phyloP scores from a whole-genome alignment of 2,329 filamentous ascomycete species.

The Fusarium sp. region DNA sequence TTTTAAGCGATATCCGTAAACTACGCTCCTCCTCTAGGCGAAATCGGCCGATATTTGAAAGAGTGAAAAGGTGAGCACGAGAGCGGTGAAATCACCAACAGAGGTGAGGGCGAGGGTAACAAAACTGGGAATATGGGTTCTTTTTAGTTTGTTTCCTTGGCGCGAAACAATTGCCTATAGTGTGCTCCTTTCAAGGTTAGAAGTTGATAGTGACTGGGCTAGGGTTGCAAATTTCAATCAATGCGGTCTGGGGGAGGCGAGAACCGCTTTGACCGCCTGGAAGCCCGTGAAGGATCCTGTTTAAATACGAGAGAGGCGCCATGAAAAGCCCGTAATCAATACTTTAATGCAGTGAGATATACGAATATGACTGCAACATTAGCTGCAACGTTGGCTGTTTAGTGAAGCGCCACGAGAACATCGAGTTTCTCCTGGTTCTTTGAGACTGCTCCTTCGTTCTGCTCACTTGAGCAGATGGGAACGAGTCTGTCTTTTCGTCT shows the following conservation, averaged over 20 bases:
- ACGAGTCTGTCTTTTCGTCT: neutral
- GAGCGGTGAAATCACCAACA: constrained; percentile 27
- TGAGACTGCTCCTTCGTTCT: neutral
- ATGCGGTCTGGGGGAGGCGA: constrained; percentile 35
- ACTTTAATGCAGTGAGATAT: constrained; percentile 22
- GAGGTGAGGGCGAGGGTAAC: neutral
- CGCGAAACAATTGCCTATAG: constrained; percentile 23
- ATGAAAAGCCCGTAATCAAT: constrained; percentile 37
- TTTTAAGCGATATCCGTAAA: neutral
- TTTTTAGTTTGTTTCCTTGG: constrained; percentile 34
- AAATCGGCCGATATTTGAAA: neutral
- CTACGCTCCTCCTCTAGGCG: neutral
- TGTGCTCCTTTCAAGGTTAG: constrained; percentile 26
- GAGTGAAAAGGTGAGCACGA: neutral
- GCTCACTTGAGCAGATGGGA: neutral
- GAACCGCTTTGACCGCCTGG: constrained; percentile 39
- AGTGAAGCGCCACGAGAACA: neutral
- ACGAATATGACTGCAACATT: constrained; percentile 8
- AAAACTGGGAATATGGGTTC: constrained; percentile 21
- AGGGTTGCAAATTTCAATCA: constrained; percentile 35
- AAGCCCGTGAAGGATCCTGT: constrained; percentile 36
- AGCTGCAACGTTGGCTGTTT: constrained; percentile 6
- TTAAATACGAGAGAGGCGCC: constrained; percentile 29
- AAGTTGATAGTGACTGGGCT: constrained; percentile 22
- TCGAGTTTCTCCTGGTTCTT: constrained; percentile 24